phyloP scores from a whole-genome alignment of 1,139 yeast species.

The Debaryomyces sp. region DNA sequence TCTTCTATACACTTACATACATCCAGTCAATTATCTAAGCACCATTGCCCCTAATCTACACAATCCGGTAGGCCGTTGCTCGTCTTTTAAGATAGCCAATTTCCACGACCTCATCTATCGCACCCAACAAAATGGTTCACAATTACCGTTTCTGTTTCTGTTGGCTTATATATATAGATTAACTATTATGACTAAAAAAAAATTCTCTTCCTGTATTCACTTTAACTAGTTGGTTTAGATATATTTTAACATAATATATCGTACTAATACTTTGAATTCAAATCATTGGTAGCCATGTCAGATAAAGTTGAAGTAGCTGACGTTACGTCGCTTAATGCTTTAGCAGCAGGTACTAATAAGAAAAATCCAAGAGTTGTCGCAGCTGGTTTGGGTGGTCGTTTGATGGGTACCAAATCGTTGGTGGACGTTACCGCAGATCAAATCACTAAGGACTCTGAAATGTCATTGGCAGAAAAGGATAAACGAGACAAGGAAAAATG shows the following conservation, averaged over 20 bases:
- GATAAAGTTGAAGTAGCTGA: slow-evolving; percentile 56
- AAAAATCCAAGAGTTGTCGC: slow-evolving; percentile 70
- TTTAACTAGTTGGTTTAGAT: neutral
- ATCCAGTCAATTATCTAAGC: neutral
- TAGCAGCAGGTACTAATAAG: slow-evolving; percentile 87
- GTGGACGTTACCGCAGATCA: slow-evolving; percentile 68
- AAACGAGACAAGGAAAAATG: slow-evolving; percentile 51
- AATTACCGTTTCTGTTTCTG: neutral
- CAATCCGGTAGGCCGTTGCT: neutral
- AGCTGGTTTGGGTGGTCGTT: slow-evolving; percentile 73
- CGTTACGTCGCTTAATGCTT: slow-evolving; percentile 74
- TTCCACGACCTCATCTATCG: neutral
- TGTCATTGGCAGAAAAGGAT: slow-evolving; percentile 56
- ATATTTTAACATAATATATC: neutral
- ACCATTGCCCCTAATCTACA: neutral
- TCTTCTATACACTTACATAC: neutral
- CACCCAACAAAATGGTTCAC: neutral
- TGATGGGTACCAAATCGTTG: slow-evolving; percentile 80
- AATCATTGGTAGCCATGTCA: neutral
- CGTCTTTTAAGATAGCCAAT: neutral
- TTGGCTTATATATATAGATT: slow-evolving; percentile 1
- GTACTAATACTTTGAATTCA: neutral
- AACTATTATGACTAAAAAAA: neutral
- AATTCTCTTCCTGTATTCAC: neutral
- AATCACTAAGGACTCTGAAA: slow-evolving; percentile 55